phyloP scores from a whole-genome alignment of 139 green algal species.

The Coelastrella sp. region DNA sequence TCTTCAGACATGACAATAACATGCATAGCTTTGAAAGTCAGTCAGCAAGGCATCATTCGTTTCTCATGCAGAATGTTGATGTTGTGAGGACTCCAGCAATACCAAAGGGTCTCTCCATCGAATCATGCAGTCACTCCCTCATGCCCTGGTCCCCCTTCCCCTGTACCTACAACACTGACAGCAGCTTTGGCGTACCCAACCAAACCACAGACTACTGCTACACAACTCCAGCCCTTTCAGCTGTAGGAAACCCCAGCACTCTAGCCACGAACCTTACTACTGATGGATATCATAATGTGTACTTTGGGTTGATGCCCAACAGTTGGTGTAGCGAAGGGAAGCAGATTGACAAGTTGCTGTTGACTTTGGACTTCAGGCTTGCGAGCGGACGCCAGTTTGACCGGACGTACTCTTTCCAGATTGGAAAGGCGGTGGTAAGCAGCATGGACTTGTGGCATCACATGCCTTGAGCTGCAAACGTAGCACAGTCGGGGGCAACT shows the following conservation, averaged over 20 bases:
- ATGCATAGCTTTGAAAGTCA: no score
- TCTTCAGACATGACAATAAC: neutral
- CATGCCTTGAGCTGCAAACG: neutral
- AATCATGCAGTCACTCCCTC: neutral
- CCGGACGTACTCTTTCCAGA: constrained; percentile 40
- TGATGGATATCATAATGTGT: constrained; percentile 41
- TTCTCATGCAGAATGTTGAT: neutral
- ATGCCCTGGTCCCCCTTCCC: constrained; percentile 31
- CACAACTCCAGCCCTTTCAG: neutral
- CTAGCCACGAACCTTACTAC: constrained; percentile 30
- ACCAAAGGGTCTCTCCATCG: neutral
- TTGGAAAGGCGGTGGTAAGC: constrained; percentile 42
- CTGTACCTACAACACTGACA: neutral
- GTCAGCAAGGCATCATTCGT: neutral
- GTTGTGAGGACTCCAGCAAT: neutral
- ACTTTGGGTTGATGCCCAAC: constrained; percentile 1
- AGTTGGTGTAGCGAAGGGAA: neutral
- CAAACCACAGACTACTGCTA: neutral
- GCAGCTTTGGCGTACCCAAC: neutral
- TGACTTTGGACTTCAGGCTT: constrained; percentile 10
- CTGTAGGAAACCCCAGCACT: neutral
- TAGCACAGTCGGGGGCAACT: no score
- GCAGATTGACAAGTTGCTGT: neutral
- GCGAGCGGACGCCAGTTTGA: constrained; percentile 43
- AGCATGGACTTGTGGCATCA: neutral